Evolutionary conservation across 2,329 filamentous ascomycete species (phyloP), one percentile per base, ranked within the genome.

Genomic region (Cladosporium halotolerans): DNA sequence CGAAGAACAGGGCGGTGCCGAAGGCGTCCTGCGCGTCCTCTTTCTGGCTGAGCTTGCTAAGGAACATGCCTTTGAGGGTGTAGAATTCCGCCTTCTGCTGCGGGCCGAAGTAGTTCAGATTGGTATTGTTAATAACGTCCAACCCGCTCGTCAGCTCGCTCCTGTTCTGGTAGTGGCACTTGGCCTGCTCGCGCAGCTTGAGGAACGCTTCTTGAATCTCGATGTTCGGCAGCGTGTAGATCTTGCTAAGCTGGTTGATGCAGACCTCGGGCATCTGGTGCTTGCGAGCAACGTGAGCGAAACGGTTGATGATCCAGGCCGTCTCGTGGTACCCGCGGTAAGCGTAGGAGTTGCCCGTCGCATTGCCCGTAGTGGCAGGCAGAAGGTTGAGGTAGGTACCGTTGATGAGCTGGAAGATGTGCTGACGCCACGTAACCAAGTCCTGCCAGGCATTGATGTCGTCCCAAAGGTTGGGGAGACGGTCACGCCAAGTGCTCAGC

Each of bases 371-470:
- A 64, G 88, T 85, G 14, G 82, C 84, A 1, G 90, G 91, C 38
- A 97, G 76, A 43, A 99, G 79, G 51, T 84, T 82, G 9, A 99
- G 80, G 66, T 99, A 99, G 0, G 90, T 96, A 45, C 82, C 83
- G 68, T 99, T 99, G 73, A 99, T 97, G 19, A 99, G 80, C 54
- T 90, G 87, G 75, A 99, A 99, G 56, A 99, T 96, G 70, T 99
- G 93, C 68, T 99, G 95, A 61, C 93, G 84, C 93, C 93, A 99
- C 1, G 93, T 99, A n/a, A 99, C 93, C 39, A 99, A 77, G 67
- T 99, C 95, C 70, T 99, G 93, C 93, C 93, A 99, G 38, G 93
- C 89, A 59, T 95, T 96, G 70, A 99, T 99, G 69, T 99, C 93
- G 68, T 99, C 93, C 93, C 93, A 99, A 3, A 96, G 87, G 66